Evolutionary conservation across 345 rosid genomes (phyloP).

Genomic region (Cardamine occulta): DNA sequence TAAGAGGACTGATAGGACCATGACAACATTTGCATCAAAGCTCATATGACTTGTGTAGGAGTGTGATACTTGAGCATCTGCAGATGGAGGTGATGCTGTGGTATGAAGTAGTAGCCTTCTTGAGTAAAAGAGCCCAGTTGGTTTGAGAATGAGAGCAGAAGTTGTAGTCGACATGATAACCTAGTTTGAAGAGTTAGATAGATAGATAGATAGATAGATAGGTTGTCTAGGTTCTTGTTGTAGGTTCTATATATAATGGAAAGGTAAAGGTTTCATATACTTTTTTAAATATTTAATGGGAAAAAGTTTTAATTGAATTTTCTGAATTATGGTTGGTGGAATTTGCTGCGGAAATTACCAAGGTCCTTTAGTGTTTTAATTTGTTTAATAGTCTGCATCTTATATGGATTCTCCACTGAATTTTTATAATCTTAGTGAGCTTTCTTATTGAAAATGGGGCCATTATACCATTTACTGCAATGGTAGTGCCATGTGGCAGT

Average conservation of each 20-base stretch:
- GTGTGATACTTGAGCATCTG: slow-evolving; percentile 43
- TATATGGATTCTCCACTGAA: slow-evolving; percentile 60
- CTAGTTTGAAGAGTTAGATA: slow-evolving; percentile 37
- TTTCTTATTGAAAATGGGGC: slow-evolving; percentile 35
- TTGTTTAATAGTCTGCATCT: slow-evolving; percentile 28
- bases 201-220: slow-evolving; percentile 26
- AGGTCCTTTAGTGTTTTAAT: slow-evolving; percentile 28
- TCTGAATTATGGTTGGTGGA: slow-evolving; percentile 41
- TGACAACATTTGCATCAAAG: slow-evolving; percentile 75
- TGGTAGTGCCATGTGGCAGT: slow-evolving; percentile 38
- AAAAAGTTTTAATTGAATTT: slow-evolving; percentile 24
- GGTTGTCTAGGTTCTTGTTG: slow-evolving; percentile 29
- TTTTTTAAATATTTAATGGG: slow-evolving; percentile 8
- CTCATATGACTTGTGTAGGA: slow-evolving; percentile 45
- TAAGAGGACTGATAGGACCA: slow-evolving; percentile 78
- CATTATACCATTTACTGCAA: slow-evolving; percentile 38
- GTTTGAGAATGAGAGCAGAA: slow-evolving; percentile 20
- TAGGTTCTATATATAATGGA: slow-evolving; percentile 40
- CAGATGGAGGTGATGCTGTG: slow-evolving; percentile 49
- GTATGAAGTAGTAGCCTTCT: slow-evolving; percentile 41
- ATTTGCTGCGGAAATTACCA: slow-evolving; percentile 34
- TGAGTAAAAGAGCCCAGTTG: slow-evolving; percentile 36
- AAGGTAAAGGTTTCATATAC: slow-evolving; percentile 37
- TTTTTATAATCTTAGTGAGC: slow-evolving; percentile 39
- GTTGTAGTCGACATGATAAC: slow-evolving; percentile 39